Evolutionary conservation across 2,329 filamentous ascomycete genomes (phyloP), one percentile per base, ranked within the genome.

Genomic region (Periglandula ipomoeae): DNA sequence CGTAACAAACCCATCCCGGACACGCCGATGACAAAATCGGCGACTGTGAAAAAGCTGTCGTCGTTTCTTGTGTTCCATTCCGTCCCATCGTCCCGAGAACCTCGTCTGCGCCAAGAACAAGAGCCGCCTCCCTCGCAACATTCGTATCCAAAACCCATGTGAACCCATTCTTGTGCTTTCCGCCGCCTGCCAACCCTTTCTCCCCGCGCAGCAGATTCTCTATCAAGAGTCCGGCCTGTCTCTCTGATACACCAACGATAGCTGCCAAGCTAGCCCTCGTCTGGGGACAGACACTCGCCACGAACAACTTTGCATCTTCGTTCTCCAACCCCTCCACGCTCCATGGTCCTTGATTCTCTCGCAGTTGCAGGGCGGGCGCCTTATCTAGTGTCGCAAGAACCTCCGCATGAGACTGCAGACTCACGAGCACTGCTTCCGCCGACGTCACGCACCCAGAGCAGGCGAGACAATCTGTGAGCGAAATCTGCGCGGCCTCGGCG

Each of bases 371-470:
- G 1, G 69, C 72, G 2, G 80, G 78, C 13, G 73, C 78, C 4
- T 79, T 73, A 62, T 96, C 89, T 27, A 98, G 78, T 5, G 87
- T 85, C 51, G 79, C 80, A 44, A 98, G 74, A 7, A 98, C 90
- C 68, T 98, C 93, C 34, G 83, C 81, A 66, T 98, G 93, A 56
- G 88, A 95, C 68, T 98, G 93, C 48, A 98, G 70, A 50, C 87
- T 93, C 46, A 98, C 89, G 38, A 98, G 80, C n/a, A 98, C 88
- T 15, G 93, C 93, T 70, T 98, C 93, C 42, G 93, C 93, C 5
- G 90, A 95, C 19, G 93, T 98, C 46, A 98, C 93, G 66, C 93
- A 98, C 47, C 93, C 93, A 9, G 93, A 96, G 68, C 93, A 98
- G 46, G 93, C 93, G 45, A 98, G 84, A 62, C 93, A 98, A 68